Percentiles rank a stretch among this genome's conserved stretches.
Conservation (phyloP, 176 grass and related monocot species). For the Rhynchospora tenuis region DNA sequence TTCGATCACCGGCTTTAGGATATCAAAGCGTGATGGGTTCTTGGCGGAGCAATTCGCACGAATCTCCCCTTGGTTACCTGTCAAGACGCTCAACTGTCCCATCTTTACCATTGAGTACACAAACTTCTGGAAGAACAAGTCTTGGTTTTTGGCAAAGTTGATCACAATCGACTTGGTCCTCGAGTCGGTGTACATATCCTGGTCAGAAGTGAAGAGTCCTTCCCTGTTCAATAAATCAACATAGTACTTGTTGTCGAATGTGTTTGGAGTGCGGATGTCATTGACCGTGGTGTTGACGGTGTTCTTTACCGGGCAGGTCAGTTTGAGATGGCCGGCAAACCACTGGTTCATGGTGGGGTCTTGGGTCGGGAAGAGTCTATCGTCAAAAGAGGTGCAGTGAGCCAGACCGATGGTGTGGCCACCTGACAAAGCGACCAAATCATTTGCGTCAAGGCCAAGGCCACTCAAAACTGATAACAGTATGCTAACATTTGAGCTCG, state of each 20-base stretch:
- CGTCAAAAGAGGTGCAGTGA: constrained; percentile 45
- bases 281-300: constrained; percentile 33
- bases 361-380: constrained; percentile 35
- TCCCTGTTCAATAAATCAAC: constrained; percentile 52
- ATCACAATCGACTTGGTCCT: constrained; percentile 30
- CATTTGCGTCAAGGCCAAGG: constrained; percentile 40
- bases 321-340: constrained; percentile 33
- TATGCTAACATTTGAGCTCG: background rate
- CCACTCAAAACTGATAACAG: constrained; percentile 13
- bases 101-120: constrained; percentile 67
- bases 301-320: constrained; percentile 26
- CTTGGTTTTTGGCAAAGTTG: constrained; percentile 39
- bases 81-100: constrained; percentile 65
- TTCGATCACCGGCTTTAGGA: constrained; percentile 8
- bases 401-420: constrained; percentile 57
- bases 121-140: constrained; percentile 56
- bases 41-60: constrained; percentile 47
- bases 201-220: constrained; percentile 83
- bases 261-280: constrained; percentile 41
- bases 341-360: constrained; percentile 36
- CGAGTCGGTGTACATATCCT: constrained; percentile 38
- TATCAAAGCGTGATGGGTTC: background rate
- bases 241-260: constrained; percentile 90
- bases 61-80: constrained; percentile 39
- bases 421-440: constrained; percentile 59